Evolutionary conservation across 2,329 filamentous ascomycete genomes (phyloP).

Genomic region (Diaporthe vaccinii): DNA sequence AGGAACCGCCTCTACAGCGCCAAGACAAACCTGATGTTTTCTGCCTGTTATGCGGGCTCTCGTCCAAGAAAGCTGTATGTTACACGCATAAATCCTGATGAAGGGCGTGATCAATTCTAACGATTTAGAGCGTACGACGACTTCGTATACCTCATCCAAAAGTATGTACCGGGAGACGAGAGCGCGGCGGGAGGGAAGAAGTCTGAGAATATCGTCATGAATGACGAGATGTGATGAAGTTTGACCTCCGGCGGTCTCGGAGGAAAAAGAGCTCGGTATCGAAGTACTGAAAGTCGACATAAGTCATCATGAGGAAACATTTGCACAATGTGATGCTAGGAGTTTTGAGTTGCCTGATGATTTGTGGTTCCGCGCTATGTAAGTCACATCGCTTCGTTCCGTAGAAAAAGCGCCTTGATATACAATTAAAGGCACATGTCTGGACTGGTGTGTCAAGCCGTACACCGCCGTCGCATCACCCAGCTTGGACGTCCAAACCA

Average conservation of each 20-base stretch:
- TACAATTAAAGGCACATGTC: no score
- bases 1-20: slow-evolving; percentile 32
- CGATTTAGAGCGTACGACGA: not conserved
- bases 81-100: not conserved
- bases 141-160: not conserved
- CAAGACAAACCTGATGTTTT: slow-evolving; percentile 11
- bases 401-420: no score
- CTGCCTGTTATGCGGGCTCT: slow-evolving; percentile 23
- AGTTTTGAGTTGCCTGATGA: no score
- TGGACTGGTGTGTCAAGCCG: not conserved
- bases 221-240: no score
- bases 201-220: no score
- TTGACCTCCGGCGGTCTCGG: no score
- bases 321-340: no score
- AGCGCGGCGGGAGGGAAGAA: not conserved
- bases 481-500: no score
- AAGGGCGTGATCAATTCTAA: not conserved
- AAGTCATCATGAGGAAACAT: no score
- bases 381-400: not conserved
- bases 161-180: not conserved
- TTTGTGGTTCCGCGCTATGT: not conserved
- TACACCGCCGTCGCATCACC: not conserved
- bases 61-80: slow-evolving; percentile 1
- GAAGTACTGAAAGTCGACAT: no score
- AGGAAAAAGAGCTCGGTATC: no score